Base-by-base conservation (phyloP, 805 yeast species). In the Hemisphaericaspora nanyangensis region DNA sequence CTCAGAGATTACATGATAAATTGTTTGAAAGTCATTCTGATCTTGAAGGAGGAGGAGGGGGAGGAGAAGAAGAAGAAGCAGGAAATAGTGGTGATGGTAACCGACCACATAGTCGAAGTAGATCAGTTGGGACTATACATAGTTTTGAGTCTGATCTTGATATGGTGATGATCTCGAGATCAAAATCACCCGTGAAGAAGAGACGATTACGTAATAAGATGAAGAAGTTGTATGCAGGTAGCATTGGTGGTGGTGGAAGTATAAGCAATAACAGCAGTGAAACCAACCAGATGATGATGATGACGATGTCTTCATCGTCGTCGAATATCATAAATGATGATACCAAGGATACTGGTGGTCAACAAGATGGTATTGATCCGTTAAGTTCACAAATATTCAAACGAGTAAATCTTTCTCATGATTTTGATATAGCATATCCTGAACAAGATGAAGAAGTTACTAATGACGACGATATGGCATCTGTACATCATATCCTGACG, bases 1-100 rank as follows among this genome's bases (percentile, higher is more conserved):
- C 45, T 15, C 38, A 42, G 28, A 46, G 61, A 37, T 43, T 66
- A 22, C 68, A 64, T 34, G 72, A 67, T 40, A 55, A 48, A 38
- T 41, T 64, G 6, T 65, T 65, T 49, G 54, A 49, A 15, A 54
- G 45, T 28, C n/a, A n/a, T n/a, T n/a, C n/a, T n/a, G n/a, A n/a
- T n/a, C n/a, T n/a, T n/a, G n/a, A n/a, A 17, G 7, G 19, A 17
- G 5, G 3, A 24, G 18, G 18, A 15, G 24, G n/a, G 16, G 8
- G 12, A 16, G n/a, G n/a, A n/a, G n/a, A n/a, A n/a, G 10, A 26
- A 13, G 39, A 19, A 18, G 35, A 17, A 7, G 43, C 32, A 2
- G 19, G 19, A 8, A 35, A 11, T n/a, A 13, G 31, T 18, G 16
- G 34, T 22, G 12, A 17, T 24, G 17, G 22, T 4, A 17, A 35